Conservation (phyloP, 306 rosid genomes). For the Castanospermum australe region DNA sequence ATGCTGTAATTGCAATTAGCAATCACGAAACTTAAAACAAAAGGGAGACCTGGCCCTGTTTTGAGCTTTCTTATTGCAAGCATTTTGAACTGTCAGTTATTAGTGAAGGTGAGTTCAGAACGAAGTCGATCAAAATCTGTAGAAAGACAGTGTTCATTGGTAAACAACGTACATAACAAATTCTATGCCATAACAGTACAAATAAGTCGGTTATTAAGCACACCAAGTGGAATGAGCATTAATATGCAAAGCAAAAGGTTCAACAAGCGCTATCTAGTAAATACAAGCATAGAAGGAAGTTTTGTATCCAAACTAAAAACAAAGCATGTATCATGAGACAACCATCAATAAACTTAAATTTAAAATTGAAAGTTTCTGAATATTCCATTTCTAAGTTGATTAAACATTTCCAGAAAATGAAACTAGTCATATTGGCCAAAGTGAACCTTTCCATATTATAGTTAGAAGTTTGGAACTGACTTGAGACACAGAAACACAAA, state of each 20-base stretch:
- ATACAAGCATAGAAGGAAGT: background rate
- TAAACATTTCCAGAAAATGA: background rate
- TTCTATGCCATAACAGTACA: background rate
- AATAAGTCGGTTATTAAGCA: background rate
- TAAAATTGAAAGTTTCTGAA: background rate
- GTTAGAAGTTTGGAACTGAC: background rate
- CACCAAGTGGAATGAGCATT: background rate
- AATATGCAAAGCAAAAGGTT: background rate
- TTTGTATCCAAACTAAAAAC: background rate
- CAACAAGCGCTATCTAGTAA: background rate
- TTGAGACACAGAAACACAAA: background rate
- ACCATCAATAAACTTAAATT: background rate
- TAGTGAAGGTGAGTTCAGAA: constrained; percentile 2
- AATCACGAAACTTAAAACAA: constrained; percentile 21
- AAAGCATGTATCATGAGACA: background rate
- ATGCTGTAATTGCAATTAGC: constrained; percentile 26
- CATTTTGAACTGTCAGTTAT: constrained; percentile 31
- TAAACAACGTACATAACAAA: background rate
- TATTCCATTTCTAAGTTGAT: background rate
- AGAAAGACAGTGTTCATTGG: background rate
- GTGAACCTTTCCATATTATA: background rate
- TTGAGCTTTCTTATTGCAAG: constrained; percentile 35
- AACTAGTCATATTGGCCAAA: background rate
- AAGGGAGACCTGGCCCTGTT: constrained; percentile 22
- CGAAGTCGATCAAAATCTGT: constrained; percentile 18